Conservation (phyloP, 192 early-diverging fungal genomes). For the Gamsiella multidivaricata region DNA sequence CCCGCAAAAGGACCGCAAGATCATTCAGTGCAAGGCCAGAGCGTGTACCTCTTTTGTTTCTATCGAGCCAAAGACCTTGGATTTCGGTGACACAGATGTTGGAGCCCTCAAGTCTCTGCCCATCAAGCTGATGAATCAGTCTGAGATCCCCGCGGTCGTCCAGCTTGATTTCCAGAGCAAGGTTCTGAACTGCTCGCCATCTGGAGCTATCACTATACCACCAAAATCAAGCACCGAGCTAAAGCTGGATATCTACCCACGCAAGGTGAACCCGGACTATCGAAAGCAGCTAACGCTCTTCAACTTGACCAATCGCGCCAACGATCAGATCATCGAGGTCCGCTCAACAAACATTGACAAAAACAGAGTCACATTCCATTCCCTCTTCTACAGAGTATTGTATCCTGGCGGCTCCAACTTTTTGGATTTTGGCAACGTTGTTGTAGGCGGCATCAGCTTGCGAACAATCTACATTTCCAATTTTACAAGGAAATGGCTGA, state of each 20-base stretch:
- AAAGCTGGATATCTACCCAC: conserved; percentile 95
- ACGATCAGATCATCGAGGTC: conserved; percentile 92
- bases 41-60: conserved; percentile 95
- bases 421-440: conserved; percentile 92
- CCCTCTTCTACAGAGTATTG: conserved; percentile 92
- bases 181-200: conserved; percentile 80
- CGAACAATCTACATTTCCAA: conserved; percentile 89
- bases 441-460: conserved; percentile 82
- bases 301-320: conserved; percentile 88
- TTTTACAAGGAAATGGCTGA: conserved; percentile 69
- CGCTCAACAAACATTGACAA: conserved; percentile 95
- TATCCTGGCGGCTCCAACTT: conserved; percentile 92
- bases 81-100: conserved; percentile 97
- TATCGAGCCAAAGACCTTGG: conserved; percentile 82
- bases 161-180: conserved; percentile 93
- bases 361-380: conserved; percentile 96
- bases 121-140: conserved; percentile 84
- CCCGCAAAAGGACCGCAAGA: conserved; percentile 72
- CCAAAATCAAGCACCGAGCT: conserved; percentile 81
- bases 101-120: conserved; percentile 90
- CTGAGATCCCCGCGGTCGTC: conserved; percentile 85
- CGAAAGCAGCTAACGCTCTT: conserved; percentile 95
- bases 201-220: conserved; percentile 79
- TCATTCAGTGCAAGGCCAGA: conserved; percentile 89
- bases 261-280: conserved; percentile 98